Conservation (phyloP, 257 asterid species). For the Lithospermum erythrorhizon region DNA sequence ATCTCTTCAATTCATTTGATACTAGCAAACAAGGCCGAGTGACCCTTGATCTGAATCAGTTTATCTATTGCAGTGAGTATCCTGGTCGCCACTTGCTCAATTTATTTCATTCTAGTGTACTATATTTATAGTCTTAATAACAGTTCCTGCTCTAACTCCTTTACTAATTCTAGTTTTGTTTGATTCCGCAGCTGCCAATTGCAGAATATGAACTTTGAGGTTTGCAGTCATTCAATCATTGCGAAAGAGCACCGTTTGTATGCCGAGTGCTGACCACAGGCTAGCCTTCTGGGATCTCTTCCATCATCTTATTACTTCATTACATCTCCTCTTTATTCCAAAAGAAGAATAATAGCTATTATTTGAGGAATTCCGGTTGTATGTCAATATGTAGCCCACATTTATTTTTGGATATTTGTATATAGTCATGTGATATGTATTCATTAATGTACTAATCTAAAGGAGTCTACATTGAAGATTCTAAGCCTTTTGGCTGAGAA, state of each 20-base stretch:
- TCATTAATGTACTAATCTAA: not conserved
- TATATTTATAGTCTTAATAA: not conserved
- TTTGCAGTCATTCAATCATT: not conserved
- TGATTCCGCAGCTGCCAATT: constrained; percentile 50
- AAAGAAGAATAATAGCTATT: not conserved
- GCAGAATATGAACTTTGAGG: constrained; percentile 43
- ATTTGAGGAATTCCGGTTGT: not conserved
- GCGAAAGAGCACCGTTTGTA: not conserved
- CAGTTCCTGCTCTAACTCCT: not conserved
- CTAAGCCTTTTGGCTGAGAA: not conserved
- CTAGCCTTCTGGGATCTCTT: not conserved
- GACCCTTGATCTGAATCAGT: constrained; percentile 76
- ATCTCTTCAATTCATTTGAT: constrained; percentile 67
- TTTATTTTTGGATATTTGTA: not conserved
- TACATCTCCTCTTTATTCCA: not conserved
- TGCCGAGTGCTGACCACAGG: not conserved
- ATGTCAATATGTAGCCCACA: not conserved
- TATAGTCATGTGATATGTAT: not conserved
- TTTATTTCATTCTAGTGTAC: not conserved
- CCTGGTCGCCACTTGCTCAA: not conserved
- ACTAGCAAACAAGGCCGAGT: constrained; percentile 73
- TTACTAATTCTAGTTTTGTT: not conserved
- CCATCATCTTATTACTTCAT: not conserved
- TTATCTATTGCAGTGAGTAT: constrained; percentile 69
- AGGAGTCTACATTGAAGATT: not conserved